Conservation (phyloP, 352 stramenopile species). For the Globisporangium camurandrum region DNA sequence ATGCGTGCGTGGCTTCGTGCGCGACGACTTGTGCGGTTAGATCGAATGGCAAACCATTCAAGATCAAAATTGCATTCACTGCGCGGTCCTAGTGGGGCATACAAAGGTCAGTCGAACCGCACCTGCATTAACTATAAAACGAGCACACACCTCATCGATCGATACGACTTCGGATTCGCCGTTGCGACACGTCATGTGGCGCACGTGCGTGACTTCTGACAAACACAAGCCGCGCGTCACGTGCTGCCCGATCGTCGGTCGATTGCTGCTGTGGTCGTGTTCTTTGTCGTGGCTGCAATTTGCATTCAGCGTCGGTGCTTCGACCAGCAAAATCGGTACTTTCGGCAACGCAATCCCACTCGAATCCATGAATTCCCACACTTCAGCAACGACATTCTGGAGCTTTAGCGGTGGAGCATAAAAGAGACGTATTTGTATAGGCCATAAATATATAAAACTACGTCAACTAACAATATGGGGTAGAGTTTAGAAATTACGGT, state of each 20-base stretch:
- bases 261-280: constrained; percentile 26
- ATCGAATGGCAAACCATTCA: constrained; percentile 69
- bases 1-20: constrained; percentile 72
- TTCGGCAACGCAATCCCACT: constrained; percentile 58
- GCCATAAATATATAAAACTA: too few relatives aligned
- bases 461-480: too few relatives aligned
- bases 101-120: too few relatives aligned
- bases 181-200: constrained; percentile 36
- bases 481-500: too few relatives aligned
- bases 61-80: constrained; percentile 63
- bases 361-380: constrained; percentile 63
- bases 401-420: too few relatives aligned
- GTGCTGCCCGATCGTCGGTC: constrained; percentile 20
- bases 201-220: constrained; percentile 46
- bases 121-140: too few relatives aligned
- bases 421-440: too few relatives aligned
- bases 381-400: constrained; percentile 37
- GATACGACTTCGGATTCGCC: constrained; percentile 33
- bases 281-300: constrained; percentile 18
- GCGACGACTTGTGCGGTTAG: constrained; percentile 59
- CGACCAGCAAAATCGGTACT: constrained; percentile 32
- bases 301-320: constrained; percentile 46
- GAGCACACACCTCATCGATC: too few relatives aligned
- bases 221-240: constrained; percentile 47
- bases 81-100: constrained; percentile 57